A percentile compares a stretch with the other conserved stretches of the same genome.
Conservation (phyloP, 371 early-diverging fungal genomes). For the Synchytrium microbalum region DNA sequence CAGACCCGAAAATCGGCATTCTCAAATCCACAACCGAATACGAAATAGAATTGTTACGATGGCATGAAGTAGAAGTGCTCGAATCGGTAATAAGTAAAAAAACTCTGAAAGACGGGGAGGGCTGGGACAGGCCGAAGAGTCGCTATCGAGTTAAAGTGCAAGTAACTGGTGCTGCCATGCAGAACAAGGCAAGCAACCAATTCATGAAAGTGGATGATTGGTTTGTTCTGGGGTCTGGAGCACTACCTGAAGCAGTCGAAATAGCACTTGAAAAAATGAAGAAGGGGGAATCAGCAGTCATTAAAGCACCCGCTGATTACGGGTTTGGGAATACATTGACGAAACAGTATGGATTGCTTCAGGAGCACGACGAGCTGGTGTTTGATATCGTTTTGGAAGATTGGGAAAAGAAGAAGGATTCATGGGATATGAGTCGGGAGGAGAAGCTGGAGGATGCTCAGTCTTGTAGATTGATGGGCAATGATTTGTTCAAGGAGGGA, state of each 20-base stretch:
- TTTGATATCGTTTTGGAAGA: neutral
- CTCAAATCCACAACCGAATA: conserved; percentile 8
- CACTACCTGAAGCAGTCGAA: conserved; percentile 20
- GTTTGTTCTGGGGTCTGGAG: conserved; percentile 9
- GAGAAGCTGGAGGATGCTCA: conserved; percentile 23
- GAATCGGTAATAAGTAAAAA: conserved; percentile 15
- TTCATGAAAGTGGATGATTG: neutral
- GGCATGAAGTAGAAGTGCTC: conserved; percentile 17
- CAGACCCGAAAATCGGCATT: neutral
- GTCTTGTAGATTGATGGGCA: conserved; percentile 23
- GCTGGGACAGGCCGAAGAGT: conserved; percentile 16
- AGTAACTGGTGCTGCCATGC: neutral
- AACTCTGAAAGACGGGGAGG: conserved; percentile 13
- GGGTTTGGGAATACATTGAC: conserved; percentile 14
- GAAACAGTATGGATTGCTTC: conserved; percentile 2
- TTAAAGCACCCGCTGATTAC: conserved; percentile 14
- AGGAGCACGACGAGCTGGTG: conserved; percentile 5
- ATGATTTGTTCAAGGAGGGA: conserved; percentile 22
- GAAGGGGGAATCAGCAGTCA: conserved; percentile 11
- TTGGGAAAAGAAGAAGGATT: conserved; percentile 6
- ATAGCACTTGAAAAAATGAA: conserved; percentile 17
- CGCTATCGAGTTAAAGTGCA: neutral
- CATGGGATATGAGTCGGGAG: conserved; percentile 21
- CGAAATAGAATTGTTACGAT: conserved; percentile 9
- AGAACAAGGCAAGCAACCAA: neutral